phyloP scores from a whole-genome alignment of 2,329 filamentous ascomycete genomes.

The Epichloe scottii region DNA sequence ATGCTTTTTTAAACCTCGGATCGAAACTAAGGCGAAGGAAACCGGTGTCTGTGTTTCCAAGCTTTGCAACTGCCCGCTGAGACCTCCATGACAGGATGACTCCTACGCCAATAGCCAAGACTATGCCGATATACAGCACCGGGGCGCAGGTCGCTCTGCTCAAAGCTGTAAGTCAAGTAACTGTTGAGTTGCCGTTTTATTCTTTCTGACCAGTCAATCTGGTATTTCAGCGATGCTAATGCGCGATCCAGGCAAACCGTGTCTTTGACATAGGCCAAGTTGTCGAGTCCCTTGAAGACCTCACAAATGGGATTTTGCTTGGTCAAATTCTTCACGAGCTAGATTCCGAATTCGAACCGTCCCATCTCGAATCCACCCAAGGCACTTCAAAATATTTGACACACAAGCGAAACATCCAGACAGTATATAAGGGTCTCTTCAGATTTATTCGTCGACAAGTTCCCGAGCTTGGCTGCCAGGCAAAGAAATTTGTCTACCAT shows the following conservation, averaged over 20 bases:
- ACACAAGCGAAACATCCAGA: conserved; percentile 39
- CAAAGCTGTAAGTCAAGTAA: conserved; percentile 34
- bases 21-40: neutral
- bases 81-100: neutral
- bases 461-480: conserved; percentile 37
- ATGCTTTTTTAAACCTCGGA: neutral
- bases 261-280: conserved; percentile 32
- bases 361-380: conserved; percentile 36
- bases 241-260: conserved; percentile 17
- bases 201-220: neutral
- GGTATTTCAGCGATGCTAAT: conserved; percentile 5
- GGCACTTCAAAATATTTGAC: conserved; percentile 31
- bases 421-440: conserved; percentile 40
- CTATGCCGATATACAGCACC: conserved; percentile 27
- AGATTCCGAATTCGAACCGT: conserved; percentile 42
- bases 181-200: neutral
- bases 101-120: neutral
- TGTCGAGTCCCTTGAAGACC: conserved; percentile 37
- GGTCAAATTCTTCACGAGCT: conserved; percentile 45
- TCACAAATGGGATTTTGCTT: conserved; percentile 41
- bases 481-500: conserved; percentile 43
- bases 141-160: conserved; percentile 41
- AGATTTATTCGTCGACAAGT: conserved; percentile 43
- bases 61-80: neutral
- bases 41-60: neutral